phyloP scores from a whole-genome alignment of 2,329 filamentous ascomycete genomes.

The Rutstroemia sp. region DNA sequence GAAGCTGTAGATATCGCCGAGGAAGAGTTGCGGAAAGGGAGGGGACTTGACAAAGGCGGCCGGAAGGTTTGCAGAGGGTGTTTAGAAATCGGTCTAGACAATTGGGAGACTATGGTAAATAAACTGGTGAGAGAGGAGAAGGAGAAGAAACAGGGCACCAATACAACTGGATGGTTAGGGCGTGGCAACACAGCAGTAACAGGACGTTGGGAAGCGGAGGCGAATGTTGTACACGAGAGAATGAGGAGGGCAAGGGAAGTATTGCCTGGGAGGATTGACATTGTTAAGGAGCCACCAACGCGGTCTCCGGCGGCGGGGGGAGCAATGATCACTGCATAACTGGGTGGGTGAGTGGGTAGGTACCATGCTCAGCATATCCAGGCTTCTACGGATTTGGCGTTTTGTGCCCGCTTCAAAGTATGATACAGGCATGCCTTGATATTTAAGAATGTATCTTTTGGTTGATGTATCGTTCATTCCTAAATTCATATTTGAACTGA shows the following conservation, averaged over 20 bases:
- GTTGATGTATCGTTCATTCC: too few relatives aligned
- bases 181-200: constrained; percentile 18
- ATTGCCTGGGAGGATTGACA: background rate
- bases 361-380: too few relatives aligned
- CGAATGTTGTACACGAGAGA: constrained; percentile 27
- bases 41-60: constrained; percentile 28
- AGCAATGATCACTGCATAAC: background rate
- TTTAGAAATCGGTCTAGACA: constrained; percentile 65
- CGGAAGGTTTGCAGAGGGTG: constrained; percentile 68
- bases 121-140: constrained; percentile 41
- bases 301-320: background rate
- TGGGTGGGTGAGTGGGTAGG: background rate
- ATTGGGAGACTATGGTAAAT: constrained; percentile 77
- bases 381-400: too few relatives aligned
- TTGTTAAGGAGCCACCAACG: background rate
- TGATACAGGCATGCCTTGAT: too few relatives aligned
- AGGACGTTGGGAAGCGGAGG: constrained; percentile 31
- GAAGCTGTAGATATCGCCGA: constrained; percentile 80
- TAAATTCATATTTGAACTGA: too few relatives aligned
- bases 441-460: too few relatives aligned
- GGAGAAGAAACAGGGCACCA: constrained; percentile 13
- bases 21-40: constrained; percentile 46
- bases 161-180: constrained; percentile 23
- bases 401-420: too few relatives aligned
- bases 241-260: constrained; percentile 20